A percentile compares a stretch with the other conserved stretches of the same genome.
phyloP scores from a whole-genome alignment of 2,329 filamentous ascomycete genomes.

The Aspergillus viridinutans region DNA sequence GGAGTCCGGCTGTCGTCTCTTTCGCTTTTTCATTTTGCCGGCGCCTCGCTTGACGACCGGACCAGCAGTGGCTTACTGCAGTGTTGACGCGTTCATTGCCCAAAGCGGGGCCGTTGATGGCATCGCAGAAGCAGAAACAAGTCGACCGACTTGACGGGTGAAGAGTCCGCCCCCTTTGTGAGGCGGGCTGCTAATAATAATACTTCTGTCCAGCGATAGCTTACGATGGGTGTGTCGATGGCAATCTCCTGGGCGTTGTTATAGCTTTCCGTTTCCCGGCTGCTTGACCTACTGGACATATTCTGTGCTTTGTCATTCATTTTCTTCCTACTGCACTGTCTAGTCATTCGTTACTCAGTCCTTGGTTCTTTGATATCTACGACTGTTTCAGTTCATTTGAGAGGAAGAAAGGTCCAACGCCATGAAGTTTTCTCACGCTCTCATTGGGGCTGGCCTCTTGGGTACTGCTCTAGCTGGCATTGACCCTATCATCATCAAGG shows the following conservation, averaged over 20 bases:
- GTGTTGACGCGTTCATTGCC: background rate
- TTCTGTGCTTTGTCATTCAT: background rate
- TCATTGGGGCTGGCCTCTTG: conserved; percentile 5
- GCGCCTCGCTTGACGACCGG: background rate
- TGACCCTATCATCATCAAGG: conserved; percentile 57
- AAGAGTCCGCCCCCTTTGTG: background rate
- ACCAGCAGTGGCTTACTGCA: background rate
- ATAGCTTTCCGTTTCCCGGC: background rate
- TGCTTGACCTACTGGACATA: background rate
- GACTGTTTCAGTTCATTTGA: background rate
- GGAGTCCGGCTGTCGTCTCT: no score
- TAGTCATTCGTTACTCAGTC: background rate
- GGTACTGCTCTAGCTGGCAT: conserved; percentile 37
- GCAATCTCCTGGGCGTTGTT: background rate
- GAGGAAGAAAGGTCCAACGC: conserved; percentile 1
- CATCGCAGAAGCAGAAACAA: background rate
- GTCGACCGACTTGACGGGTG: background rate
- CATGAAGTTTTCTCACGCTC: conserved; percentile 8
- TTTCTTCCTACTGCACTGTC: background rate
- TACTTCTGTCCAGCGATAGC: background rate
- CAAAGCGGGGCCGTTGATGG: background rate
- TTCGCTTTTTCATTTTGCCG: background rate
- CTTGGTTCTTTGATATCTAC: background rate
- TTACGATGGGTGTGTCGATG: background rate
- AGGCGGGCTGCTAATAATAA: background rate